Percentiles rank a stretch among this genome's conserved stretches.
Conservation (phyloP, 2,329 filamentous ascomycete species). For the Coleophoma crateriformis region DNA sequence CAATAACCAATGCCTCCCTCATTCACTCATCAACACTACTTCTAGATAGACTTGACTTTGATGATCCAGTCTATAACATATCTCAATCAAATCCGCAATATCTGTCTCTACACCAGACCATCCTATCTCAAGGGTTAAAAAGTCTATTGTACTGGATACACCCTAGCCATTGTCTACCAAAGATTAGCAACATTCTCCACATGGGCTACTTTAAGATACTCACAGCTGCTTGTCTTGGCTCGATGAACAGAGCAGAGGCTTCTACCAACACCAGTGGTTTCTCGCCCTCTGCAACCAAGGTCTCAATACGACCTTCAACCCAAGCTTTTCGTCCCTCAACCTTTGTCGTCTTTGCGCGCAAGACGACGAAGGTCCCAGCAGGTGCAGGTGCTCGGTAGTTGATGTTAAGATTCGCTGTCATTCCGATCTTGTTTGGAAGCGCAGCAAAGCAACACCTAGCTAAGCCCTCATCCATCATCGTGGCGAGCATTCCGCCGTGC, state of each 20-base stretch:
- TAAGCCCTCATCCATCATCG: slow-evolving; percentile 84
- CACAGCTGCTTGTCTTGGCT: slow-evolving; percentile 70
- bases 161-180: slow-evolving; percentile 16
- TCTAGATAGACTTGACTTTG: too few species aligned
- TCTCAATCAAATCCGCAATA: too few species aligned
- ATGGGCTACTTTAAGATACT: slow-evolving; percentile 3
- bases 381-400: slow-evolving; percentile 79
- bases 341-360: slow-evolving; percentile 74
- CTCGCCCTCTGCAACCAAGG: slow-evolving; percentile 59
- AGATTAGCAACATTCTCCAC: background rate
- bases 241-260: slow-evolving; percentile 81
- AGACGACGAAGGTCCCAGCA: slow-evolving; percentile 69
- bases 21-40: too few species aligned
- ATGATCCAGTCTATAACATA: too few species aligned
- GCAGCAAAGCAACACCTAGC: slow-evolving; percentile 84
- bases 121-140: too few species aligned
- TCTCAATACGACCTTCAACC: slow-evolving; percentile 84
- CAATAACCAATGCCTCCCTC: too few species aligned
- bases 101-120: too few species aligned
- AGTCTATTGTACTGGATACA: slow-evolving; percentile 11
- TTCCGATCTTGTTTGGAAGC: slow-evolving; percentile 76
- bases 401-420: slow-evolving; percentile 80
- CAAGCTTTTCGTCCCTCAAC: slow-evolving; percentile 92
- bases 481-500: slow-evolving; percentile 88
- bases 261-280: slow-evolving; percentile 67